phyloP scores from a whole-genome alignment of 2,329 filamentous ascomycete genomes.

The Cytospora chrysosperma region DNA sequence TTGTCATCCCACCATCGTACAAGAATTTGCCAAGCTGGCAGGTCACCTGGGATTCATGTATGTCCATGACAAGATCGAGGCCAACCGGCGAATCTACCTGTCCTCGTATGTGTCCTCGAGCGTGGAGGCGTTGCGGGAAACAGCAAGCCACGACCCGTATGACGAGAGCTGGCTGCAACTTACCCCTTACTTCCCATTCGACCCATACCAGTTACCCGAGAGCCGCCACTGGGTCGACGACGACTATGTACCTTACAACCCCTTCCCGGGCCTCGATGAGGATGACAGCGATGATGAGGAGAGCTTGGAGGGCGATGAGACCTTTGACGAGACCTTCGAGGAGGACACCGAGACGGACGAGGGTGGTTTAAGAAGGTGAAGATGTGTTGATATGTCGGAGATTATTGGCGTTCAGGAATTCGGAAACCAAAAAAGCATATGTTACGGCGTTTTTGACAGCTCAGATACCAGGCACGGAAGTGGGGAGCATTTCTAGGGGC shows the following conservation, averaged over 20 bases:
- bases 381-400: neutral
- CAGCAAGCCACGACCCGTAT: slow-evolving; percentile 47
- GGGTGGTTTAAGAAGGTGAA: slow-evolving; percentile 18
- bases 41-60: slow-evolving; percentile 87
- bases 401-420: neutral
- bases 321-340: slow-evolving; percentile 30
- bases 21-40: slow-evolving; percentile 86
- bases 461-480: slow-evolving; percentile 24
- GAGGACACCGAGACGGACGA: slow-evolving; percentile 33
- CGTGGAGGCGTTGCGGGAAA: slow-evolving; percentile 54
- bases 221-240: slow-evolving; percentile 86
- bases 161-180: slow-evolving; percentile 81
- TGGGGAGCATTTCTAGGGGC: slow-evolving; percentile 12
- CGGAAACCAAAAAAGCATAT: slow-evolving; percentile 16
- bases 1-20: slow-evolving; percentile 85
- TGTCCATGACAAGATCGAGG: slow-evolving; percentile 82
- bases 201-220: slow-evolving; percentile 86
- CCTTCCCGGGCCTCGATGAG: slow-evolving; percentile 66
- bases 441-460: slow-evolving; percentile 17
- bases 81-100: slow-evolving; percentile 85
- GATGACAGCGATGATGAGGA: slow-evolving; percentile 53
- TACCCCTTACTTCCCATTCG: slow-evolving; percentile 95
- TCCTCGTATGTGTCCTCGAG: slow-evolving; percentile 64
- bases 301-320: slow-evolving; percentile 44
- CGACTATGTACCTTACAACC: slow-evolving; percentile 79